Conservation (phyloP, 2,329 filamentous ascomycete species). For the Mollisia scopiformis region DNA sequence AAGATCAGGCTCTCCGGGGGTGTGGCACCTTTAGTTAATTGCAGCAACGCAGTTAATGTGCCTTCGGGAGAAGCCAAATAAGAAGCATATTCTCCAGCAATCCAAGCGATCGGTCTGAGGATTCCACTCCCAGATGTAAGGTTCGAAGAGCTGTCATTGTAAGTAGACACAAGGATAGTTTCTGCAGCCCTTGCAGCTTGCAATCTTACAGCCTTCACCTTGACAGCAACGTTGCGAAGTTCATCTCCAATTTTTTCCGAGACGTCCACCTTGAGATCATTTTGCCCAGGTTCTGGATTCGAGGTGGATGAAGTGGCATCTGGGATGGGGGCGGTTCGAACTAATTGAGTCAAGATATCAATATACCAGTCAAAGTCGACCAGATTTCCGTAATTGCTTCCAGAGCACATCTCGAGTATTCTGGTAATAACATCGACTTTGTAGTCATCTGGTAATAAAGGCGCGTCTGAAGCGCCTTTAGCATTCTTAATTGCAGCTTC, state of each 20-base stretch:
- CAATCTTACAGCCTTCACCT: slow-evolving; percentile 80
- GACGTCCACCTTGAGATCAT: slow-evolving; percentile 41
- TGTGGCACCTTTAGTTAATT: slow-evolving; percentile 58
- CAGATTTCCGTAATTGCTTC: slow-evolving; percentile 84
- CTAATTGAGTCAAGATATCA: slow-evolving; percentile 82
- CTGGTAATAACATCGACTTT: slow-evolving; percentile 78
- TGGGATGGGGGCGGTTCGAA: slow-evolving; percentile 67
- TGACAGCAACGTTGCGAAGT: slow-evolving; percentile 86
- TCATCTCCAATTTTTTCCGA: slow-evolving; percentile 80
- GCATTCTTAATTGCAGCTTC: slow-evolving; percentile 52
- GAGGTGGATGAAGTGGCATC: slow-evolving; percentile 35
- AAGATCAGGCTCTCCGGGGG: slow-evolving; percentile 70
- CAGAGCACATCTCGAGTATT: slow-evolving; percentile 87
- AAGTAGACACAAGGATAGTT: slow-evolving; percentile 65
- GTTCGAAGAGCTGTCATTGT: slow-evolving; percentile 53
- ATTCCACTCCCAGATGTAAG: slow-evolving; percentile 66
- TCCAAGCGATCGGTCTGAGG: slow-evolving; percentile 78
- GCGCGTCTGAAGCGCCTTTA: slow-evolving; percentile 53
- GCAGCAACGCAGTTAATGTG: slow-evolving; percentile 73
- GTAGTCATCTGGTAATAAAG: slow-evolving; percentile 83
- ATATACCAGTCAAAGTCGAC: slow-evolving; percentile 98
- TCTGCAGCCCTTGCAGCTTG: slow-evolving; percentile 86
- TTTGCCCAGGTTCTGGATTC: slow-evolving; percentile 8
- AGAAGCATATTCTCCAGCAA: slow-evolving; percentile 85
- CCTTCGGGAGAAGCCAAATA: slow-evolving; percentile 71